Conservation (phyloP, 2,329 filamentous ascomycete species). For the Penicillium paneum region DNA sequence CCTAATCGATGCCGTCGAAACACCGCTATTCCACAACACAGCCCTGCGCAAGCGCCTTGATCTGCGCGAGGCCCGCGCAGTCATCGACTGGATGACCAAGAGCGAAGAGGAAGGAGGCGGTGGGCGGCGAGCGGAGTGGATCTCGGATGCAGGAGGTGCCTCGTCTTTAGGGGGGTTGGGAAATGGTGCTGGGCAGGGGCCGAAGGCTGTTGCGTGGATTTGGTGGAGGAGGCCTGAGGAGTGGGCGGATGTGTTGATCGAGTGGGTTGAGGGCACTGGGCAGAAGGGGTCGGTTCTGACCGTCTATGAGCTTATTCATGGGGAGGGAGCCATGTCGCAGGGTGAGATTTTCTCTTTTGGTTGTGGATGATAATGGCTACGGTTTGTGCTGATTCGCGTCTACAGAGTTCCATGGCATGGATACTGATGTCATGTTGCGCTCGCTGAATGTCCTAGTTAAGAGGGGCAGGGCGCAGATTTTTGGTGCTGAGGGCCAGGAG, state of each 20-base stretch:
- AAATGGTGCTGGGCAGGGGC: conserved; percentile 20
- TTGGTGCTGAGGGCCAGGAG: conserved; percentile 80
- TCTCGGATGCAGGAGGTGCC: conserved; percentile 36
- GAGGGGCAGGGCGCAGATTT: conserved; percentile 87
- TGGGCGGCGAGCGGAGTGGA: conserved; percentile 58
- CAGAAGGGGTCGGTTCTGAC: conserved; percentile 89
- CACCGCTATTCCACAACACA: conserved; percentile 56
- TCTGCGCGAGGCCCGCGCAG: conserved; percentile 51
- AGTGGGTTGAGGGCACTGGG: conserved; percentile 79
- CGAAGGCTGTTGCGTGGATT: conserved; percentile 64
- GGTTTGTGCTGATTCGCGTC: conserved; percentile 5
- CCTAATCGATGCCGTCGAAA: conserved; percentile 59
- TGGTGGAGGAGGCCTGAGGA: conserved; percentile 87
- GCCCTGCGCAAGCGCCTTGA: conserved; percentile 46
- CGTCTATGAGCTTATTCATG: conserved; percentile 83
- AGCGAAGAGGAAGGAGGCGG: conserved; percentile 46
- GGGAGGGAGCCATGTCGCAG: conserved; percentile 71
- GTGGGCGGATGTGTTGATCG: conserved; percentile 76
- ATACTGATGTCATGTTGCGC: conserved; percentile 74
- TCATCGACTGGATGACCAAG: conserved; percentile 57
- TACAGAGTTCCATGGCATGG: conserved; percentile 82
- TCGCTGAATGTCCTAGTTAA: conserved; percentile 80
- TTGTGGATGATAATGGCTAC: neutral
- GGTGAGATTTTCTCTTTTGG: conserved; percentile 47
- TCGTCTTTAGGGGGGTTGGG: neutral